Base-by-base conservation (phyloP, 805 yeast genomes). In the Cyberlindnera mycetangii region DNA sequence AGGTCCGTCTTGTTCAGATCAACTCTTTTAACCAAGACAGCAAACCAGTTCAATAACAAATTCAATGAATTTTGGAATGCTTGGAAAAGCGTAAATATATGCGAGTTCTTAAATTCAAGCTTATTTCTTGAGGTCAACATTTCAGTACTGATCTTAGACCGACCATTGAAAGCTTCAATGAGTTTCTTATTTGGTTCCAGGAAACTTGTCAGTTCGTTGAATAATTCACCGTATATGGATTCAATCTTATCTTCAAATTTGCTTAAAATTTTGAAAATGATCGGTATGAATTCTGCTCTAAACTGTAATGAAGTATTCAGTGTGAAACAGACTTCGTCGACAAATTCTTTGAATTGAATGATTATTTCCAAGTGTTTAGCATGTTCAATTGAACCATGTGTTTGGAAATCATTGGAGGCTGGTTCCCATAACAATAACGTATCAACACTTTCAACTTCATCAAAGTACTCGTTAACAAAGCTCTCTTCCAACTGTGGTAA, bases 401-500 rank as follows among this genome's bases (percentile, higher is more conserved):
- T 16, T 3, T 42, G 44, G 10, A 30, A 12, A 3, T 43, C 42
- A 5, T n/a, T n/a, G n/a, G 43, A 27, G 15, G 12, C 30, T 35
- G 53, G 50, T 32, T 61, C 62, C 43, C 51, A 54, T 7, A 65
- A 52, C 18, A 63, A 66, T 44, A 68, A 62, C 1, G 77, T 62
- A 42, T 70, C 67, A 30, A 64, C 55, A 34, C 65, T 58, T 41
- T 69, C 66, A 54, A 75, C 66, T 20, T 71, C 64, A 16, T 69
- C 73, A 9, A 73, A 72, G 55, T 85, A 84, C 12, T 79, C 71
- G 28, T 63, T 56, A 25, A 72, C 67, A 17, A 89, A 65, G 1
- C 81, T 75, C 28, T 71, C 74, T 38, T 79, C 79, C 14, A 89
- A 68, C 34, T 79, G 78, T 1, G 89, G 80, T 37, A 85, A 69